Evolutionary conservation across 2,329 filamentous ascomycete genomes (phyloP), one percentile per base, ranked within the genome.

Genomic region (Blastomyces parvus): DNA sequence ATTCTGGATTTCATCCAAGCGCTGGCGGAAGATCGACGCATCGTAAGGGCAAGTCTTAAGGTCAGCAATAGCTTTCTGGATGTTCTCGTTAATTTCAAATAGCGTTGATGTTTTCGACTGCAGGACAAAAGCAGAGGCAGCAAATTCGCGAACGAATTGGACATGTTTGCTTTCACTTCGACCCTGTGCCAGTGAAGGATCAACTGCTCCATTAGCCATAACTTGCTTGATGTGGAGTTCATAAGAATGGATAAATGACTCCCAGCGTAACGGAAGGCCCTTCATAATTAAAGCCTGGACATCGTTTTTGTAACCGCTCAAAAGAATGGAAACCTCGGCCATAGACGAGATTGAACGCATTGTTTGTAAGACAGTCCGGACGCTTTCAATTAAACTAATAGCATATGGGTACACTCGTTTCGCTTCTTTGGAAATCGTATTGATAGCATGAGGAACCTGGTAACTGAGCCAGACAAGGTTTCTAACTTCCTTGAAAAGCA

Each of bases 371-470:
- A 96, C 88, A 0, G 91, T 97, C 64, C 92, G 86, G n/a, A 97
- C 91, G 71, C 91, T 97, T 78, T 99, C 94, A 91, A 99, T 99
- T 68, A 99, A 79, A 72, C 92, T 97, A 67, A 99, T 92, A 30
- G 95, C 94, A 72, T 95, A 99, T 0, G 94, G 94, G 70, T 99
- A 99, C 3, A 99, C 94, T 61, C 94, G 86, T 77, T 97, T 96
- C n/a, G 94, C 95, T 74, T 99, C 94, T 76, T 97, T 99, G 0
- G 95, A 96, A 62, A 96, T 91, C 67, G 91, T 97, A 76, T 88
- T 95, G 71, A 99, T 91, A 17, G 90, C 87, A 75, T 99, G 94
- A 9, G 95, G 95, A 30, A 99, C 90, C 63, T 90, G 88, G 74
- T 91, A 99, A 68, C 91, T 94, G 66, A 96, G 87, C 93, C 94